Conservation (phyloP, 2,329 filamentous ascomycete genomes). For the Fusarium nodosum region DNA sequence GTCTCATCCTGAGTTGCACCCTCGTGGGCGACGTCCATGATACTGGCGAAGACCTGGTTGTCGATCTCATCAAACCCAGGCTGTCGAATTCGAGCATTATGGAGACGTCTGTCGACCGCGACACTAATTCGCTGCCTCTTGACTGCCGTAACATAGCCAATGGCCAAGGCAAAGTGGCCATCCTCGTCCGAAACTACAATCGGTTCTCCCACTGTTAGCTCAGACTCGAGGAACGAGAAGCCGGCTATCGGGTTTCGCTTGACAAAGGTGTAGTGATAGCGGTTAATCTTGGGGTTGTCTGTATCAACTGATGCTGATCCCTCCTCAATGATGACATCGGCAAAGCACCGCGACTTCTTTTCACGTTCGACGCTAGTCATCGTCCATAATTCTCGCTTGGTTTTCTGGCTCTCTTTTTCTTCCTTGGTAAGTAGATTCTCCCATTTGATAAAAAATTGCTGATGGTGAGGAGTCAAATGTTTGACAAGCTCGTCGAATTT, state of each 20-base stretch:
- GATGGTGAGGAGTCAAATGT: constrained; percentile 80
- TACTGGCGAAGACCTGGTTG: constrained; percentile 90
- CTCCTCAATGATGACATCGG: constrained; percentile 85
- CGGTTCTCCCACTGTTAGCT: constrained; percentile 87
- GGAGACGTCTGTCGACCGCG: constrained; percentile 88
- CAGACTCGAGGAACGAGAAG: constrained; percentile 92
- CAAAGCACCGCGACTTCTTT: constrained; percentile 89
- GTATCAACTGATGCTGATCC: constrained; percentile 78
- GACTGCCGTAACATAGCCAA: constrained; percentile 88
- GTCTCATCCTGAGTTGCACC: constrained; percentile 66
- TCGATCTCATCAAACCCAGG: constrained; percentile 79
- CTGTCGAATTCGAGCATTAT: constrained; percentile 83
- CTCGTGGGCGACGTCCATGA: constrained; percentile 83
- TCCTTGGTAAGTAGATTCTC: constrained; percentile 93
- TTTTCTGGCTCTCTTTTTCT: constrained; percentile 89
- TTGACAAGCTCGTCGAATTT: constrained; percentile 86
- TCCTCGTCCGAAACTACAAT: constrained; percentile 97
- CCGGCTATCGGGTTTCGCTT: constrained; percentile 72
- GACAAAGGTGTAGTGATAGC: constrained; percentile 86
- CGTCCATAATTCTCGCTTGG: constrained; percentile 93
- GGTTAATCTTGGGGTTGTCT: constrained; percentile 86
- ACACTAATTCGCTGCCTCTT: constrained; percentile 83
- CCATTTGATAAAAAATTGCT: constrained; percentile 94
- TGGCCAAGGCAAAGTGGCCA: constrained; percentile 93
- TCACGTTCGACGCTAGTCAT: constrained; percentile 93